Base-by-base conservation (phyloP, 345 rosid genomes). In the Camelina hispida region DNA sequence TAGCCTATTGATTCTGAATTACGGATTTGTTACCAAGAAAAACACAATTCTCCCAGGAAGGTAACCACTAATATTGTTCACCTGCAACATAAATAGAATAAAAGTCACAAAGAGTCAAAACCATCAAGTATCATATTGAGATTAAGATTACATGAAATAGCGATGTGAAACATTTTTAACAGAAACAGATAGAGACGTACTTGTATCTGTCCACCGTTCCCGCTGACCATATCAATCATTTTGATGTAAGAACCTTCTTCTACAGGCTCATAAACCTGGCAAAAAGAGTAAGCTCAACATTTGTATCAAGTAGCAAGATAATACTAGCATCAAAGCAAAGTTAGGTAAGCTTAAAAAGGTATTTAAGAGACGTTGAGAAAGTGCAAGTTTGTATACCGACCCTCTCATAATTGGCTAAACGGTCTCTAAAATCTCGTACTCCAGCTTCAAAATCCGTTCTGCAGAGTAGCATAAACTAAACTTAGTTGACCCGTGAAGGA, bases 141-240 rank as follows among this genome's bases (percentile, higher is more conserved):
- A 66, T 23, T 43, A 28, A 62, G 51, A 42, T 43, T 14, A 62
- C 20, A 43, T 15, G 15, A 15, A 25, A 9, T 23, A 43, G 68
- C 20, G 35, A 44, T 63, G 68, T 44, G 23, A 44, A n/a, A 23
- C 0, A 23, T 23, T 3, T 62, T 22, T 42, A 23, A 62, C 51
- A 43, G 35, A 23, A 62, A 40, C 50, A 62, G 35, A 62, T 25
- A 43, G 20, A 22, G 37, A 43, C 38, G 2, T 63, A 91, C 99
- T 82, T 93, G 98, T 84, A 96, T 91, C 78, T 91, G 97, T 73
- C 99, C 99, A 74, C 93, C 97, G 76, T 89, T 80, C 32, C 99
- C 99, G 78, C 94, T 88, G 83, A 84, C 98, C 98, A 91, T 93
- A 84, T 96, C 99, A 78, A 96, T 96, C 99, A 93, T 96, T 85